Percentiles rank a stretch among this genome's conserved stretches.
Evolutionary conservation across 331 rosid species (phyloP).

Genomic region (Acacia pycnantha): DNA sequence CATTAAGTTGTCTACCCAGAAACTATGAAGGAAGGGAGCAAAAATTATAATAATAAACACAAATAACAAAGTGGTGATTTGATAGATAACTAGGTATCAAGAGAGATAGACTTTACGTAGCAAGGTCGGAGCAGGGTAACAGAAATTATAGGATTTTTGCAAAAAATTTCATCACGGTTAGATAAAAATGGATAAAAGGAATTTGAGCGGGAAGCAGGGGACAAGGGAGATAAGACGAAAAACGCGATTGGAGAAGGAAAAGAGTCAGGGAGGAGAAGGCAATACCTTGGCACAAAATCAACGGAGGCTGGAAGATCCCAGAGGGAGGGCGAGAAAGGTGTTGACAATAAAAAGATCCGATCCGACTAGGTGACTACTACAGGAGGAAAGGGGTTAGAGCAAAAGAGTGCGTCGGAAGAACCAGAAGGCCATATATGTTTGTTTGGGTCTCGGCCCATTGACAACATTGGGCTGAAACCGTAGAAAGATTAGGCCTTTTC

Average conservation of each 20-base stretch:
- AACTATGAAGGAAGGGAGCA: background rate
- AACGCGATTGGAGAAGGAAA: background rate
- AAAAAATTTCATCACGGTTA: background rate
- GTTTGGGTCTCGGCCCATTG: background rate
- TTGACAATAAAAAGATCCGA: background rate
- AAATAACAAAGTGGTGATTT: background rate
- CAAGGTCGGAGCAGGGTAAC: background rate
- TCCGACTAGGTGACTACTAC: background rate
- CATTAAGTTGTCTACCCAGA: background rate
- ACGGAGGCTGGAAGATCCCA: background rate
- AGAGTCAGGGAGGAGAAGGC: background rate
- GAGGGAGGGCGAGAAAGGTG: background rate
- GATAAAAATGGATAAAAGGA: background rate
- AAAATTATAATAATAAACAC: background rate
- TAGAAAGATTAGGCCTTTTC: background rate
- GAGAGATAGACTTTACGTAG: background rate
- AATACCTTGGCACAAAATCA: slow-evolving; percentile 18
- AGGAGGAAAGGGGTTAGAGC: too few species aligned
- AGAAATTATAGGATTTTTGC: background rate
- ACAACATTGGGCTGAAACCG: background rate
- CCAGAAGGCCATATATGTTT: background rate
- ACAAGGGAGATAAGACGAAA: background rate
- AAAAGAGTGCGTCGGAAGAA: background rate
- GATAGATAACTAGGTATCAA: background rate
- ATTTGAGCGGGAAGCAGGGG: background rate